Evolutionary conservation across 257 asterid species (phyloP).

Genomic region (Buddleja alternifolia): DNA sequence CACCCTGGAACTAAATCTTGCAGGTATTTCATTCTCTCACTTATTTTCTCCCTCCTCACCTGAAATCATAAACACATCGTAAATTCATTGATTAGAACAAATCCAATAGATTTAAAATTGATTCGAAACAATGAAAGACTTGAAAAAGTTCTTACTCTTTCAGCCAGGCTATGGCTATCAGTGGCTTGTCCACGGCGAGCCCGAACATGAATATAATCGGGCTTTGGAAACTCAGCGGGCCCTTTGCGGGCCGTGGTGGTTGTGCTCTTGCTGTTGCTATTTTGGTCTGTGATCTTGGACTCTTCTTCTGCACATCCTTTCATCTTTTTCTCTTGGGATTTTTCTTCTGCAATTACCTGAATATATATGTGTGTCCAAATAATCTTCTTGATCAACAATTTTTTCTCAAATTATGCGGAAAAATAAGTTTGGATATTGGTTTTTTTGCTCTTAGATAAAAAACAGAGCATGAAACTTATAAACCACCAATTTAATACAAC

Average conservation of each 20-base stretch:
- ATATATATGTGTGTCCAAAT: neutral
- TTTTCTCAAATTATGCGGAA: neutral
- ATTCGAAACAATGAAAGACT: neutral
- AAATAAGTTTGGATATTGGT: neutral
- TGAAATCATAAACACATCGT: slow-evolving; percentile 15
- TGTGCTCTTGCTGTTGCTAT: slow-evolving; percentile 48
- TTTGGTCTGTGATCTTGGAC: slow-evolving; percentile 55
- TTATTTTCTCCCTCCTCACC: slow-evolving; percentile 94
- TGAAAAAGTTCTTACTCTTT: slow-evolving; percentile 61
- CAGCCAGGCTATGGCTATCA: slow-evolving; percentile 97
- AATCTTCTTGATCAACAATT: neutral
- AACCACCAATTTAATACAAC: too few species aligned
- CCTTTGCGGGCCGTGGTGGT: slow-evolving; percentile 36
- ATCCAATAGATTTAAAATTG: neutral
- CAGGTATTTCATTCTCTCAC: slow-evolving; percentile 87
- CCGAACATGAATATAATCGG: slow-evolving; percentile 87
- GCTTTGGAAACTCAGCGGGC: slow-evolving; percentile 55
- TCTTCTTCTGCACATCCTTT: slow-evolving; percentile 53
- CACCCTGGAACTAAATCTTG: slow-evolving; percentile 97
- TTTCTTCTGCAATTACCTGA: slow-evolving; percentile 54
- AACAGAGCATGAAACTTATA: slow-evolving; percentile 6
- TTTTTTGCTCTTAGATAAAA: neutral
- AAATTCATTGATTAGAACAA: slow-evolving; percentile 4
- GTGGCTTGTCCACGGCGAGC: slow-evolving; percentile 99
- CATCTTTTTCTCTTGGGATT: slow-evolving; percentile 54